A percentile compares a stretch with the other conserved stretches of the same genome.
phyloP scores from a whole-genome alignment of 2,329 filamentous ascomycete genomes.

The Epicoccum nigrum region DNA sequence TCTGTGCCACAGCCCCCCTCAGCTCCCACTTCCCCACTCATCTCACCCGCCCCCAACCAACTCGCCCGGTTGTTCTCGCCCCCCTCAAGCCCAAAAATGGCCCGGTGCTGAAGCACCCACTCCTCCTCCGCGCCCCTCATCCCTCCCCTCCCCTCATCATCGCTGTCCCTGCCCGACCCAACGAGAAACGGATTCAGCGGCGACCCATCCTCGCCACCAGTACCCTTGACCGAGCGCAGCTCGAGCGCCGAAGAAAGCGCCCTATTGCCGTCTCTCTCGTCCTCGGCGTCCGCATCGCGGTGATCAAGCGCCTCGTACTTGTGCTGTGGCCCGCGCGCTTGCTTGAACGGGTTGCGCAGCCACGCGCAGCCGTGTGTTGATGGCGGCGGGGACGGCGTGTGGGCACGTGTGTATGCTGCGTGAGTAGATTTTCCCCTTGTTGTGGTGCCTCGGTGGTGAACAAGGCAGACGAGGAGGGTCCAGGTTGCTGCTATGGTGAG shows the following conservation, averaged over 20 bases:
- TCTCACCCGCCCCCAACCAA: background rate
- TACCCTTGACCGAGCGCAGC: too few relatives aligned
- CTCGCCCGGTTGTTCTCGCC: background rate
- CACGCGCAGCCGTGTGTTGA: background rate
- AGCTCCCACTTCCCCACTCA: background rate
- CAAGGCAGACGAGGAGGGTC: background rate
- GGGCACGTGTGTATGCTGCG: background rate
- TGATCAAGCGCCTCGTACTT: too few relatives aligned
- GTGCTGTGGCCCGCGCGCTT: too few relatives aligned
- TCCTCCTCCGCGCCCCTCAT: background rate
- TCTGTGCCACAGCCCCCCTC: too few relatives aligned
- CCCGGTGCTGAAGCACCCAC: conserved; percentile 7
- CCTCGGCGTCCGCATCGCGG: background rate
- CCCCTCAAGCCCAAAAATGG: background rate
- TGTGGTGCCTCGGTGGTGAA: background rate
- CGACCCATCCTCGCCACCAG: background rate
- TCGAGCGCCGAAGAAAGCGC: background rate
- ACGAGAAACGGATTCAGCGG: conserved; percentile 7
- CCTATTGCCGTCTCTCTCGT: background rate
- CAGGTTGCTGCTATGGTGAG: background rate
- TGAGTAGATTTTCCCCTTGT: too few relatives aligned
- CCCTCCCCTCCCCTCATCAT: too few relatives aligned
- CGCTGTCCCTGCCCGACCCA: background rate
- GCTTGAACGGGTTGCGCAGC: background rate
- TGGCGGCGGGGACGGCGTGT: background rate